Evolutionary conservation across 805 yeast species (phyloP), one percentile per base, ranked within the genome.

Genomic region (Tetrapisispora fleetii): DNA sequence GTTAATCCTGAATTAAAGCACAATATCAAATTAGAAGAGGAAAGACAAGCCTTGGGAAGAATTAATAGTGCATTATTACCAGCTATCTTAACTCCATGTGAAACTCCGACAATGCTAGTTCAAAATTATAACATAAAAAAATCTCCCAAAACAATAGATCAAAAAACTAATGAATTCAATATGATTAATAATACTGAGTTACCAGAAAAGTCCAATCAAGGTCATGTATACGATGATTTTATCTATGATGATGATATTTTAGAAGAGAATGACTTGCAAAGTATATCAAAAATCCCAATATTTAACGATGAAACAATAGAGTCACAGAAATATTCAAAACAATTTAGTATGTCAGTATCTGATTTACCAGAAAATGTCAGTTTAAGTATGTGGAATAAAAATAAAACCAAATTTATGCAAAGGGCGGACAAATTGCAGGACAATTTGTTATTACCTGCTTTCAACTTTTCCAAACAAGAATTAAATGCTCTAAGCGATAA

Each of bases 41-140:
- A 62, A 50, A 61, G 55, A 47, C 49, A 54, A 39, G 67, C 67
- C 2, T 50, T 64, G 21, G 60, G 52, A 27, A 57, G 67, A 39
- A 60, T 61, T 17, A 59, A 64, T 43, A 60, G 59, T 49, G 59
- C 62, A 1, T 50, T 66, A 32, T 42, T 66, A 28, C 70, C 69
- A 4, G 62, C 68, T 21, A 39, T 48, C 1, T 37, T 46, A 28
- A 46, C n/a, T 16, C 36, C 40, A 18, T 40, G 30, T 4, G 37
- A 38, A 9, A 33, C 47, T 27, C 43, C 47, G 16, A 38, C 7
- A 27, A 2, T 36, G 21, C 17, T 10, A 28, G 28, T 27, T 18
- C 24, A 36, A 13, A 24, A 30, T 5, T 36, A 27, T 28, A 30
- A 18, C 3, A 17, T 7, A 3, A 30, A 22, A 13, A 7, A 13